phyloP scores from a whole-genome alignment of 2,329 filamentous ascomycete species.

The Paraphaeosphaeria sporulosa region DNA sequence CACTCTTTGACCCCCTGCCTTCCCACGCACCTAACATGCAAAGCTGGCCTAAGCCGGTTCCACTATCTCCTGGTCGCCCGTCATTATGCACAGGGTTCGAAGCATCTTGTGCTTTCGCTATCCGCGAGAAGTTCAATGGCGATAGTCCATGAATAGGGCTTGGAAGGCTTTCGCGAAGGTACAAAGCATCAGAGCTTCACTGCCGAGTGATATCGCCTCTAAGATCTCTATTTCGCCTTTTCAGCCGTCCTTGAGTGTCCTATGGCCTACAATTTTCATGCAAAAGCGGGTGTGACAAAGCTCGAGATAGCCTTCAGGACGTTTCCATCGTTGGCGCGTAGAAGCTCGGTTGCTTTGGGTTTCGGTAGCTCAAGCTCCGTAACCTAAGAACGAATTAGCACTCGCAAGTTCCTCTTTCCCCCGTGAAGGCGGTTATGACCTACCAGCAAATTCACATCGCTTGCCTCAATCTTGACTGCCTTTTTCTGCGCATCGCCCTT shows the following conservation, averaged over 20 bases:
- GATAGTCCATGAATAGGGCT: too few relatives aligned
- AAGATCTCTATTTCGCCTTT: not conserved
- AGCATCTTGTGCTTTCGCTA: not conserved
- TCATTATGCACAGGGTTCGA: not conserved
- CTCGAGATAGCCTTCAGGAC: conserved; percentile 71
- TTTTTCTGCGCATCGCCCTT: conserved; percentile 57
- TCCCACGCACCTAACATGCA: not conserved
- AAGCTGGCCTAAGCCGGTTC: not conserved
- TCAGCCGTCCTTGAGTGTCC: not conserved
- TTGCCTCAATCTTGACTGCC: conserved; percentile 74
- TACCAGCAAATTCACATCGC: conserved; percentile 74
- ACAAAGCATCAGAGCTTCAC: too few relatives aligned
- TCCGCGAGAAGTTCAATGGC: too few relatives aligned
- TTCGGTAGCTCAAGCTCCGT: conserved; percentile 77
- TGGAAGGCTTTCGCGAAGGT: not conserved
- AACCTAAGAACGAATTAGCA: conserved; percentile 46
- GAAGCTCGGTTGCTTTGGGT: conserved; percentile 74
- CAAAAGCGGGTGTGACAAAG: conserved; percentile 53
- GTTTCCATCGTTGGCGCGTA: conserved; percentile 75
- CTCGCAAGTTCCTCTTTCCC: not conserved
- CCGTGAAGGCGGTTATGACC: conserved; percentile 35
- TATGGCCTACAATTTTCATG: not conserved
- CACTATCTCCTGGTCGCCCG: not conserved
- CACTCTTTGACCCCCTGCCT: not conserved
- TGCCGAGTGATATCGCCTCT: not conserved